Conservation (phyloP, 2,329 filamentous ascomycete genomes). For the Fusarium mundagurra region DNA sequence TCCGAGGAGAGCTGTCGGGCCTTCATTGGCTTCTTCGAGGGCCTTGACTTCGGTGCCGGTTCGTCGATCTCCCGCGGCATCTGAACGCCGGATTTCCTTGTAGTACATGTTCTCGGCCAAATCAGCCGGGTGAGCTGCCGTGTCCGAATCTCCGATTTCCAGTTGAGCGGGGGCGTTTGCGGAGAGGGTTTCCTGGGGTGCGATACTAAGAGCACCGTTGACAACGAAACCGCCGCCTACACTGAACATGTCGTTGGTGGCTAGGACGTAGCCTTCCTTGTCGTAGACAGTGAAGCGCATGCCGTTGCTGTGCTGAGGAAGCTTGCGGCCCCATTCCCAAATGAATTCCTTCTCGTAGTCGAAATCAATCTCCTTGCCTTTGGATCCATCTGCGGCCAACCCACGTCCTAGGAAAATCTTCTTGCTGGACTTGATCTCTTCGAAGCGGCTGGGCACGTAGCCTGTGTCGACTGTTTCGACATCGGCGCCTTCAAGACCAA, state of each 20-base stretch:
- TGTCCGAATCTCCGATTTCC: slow-evolving; percentile 14
- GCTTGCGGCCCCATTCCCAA: slow-evolving; percentile 62
- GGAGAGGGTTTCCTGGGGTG: slow-evolving; percentile 39
- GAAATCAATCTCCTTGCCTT: slow-evolving; percentile 58
- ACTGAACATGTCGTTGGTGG: slow-evolving; percentile 62
- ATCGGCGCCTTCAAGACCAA: slow-evolving; percentile 60
- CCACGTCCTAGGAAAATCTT: slow-evolving; percentile 56
- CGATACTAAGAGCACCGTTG: slow-evolving; percentile 59
- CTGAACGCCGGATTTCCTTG: slow-evolving; percentile 59
- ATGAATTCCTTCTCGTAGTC: slow-evolving; percentile 60
- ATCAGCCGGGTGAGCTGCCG: slow-evolving; percentile 54
- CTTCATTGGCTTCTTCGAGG: slow-evolving; percentile 38
- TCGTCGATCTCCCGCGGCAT: slow-evolving; percentile 57
- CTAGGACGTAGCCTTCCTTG: slow-evolving; percentile 56
- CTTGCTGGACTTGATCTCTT: slow-evolving; percentile 57
- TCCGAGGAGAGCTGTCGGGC: slow-evolving; percentile 14
- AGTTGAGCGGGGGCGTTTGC: slow-evolving; percentile 19
- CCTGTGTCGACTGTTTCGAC: slow-evolving; percentile 61
- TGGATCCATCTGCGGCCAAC: slow-evolving; percentile 47
- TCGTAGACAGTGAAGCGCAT: slow-evolving; percentile 63
- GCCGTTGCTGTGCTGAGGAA: slow-evolving; percentile 62
- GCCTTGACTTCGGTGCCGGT: slow-evolving; percentile 56
- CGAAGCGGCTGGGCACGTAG: slow-evolving; percentile 58
- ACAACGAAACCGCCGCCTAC: slow-evolving; percentile 64
- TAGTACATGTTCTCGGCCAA: slow-evolving; percentile 63